Conservation (phyloP, 2,329 filamentous ascomycete species). For the Botrytis aclada region DNA sequence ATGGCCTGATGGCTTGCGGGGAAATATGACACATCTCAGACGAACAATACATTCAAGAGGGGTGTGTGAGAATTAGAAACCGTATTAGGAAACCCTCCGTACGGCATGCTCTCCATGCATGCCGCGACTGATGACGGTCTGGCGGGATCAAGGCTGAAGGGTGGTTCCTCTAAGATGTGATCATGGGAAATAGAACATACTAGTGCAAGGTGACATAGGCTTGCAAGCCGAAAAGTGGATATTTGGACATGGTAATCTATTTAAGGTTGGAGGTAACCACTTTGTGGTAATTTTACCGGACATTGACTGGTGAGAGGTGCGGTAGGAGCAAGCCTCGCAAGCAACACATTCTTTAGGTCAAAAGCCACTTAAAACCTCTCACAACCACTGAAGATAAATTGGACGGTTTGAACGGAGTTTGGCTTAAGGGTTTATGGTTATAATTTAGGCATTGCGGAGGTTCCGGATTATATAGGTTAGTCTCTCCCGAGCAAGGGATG, state of each 20-base stretch:
- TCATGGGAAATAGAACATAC: neutral
- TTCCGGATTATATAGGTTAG: neutral
- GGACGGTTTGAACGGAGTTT: neutral
- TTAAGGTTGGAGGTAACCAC: slow-evolving; percentile 2
- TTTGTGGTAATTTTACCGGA: neutral
- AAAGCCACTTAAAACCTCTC: neutral
- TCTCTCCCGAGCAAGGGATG: neutral
- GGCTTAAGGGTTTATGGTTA: neutral
- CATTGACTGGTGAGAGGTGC: neutral
- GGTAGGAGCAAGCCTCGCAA: neutral
- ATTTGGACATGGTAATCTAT: neutral
- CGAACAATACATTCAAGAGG: neutral
- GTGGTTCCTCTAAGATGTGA: neutral
- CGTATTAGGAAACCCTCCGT: neutral
- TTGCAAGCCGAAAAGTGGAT: slow-evolving; percentile 7
- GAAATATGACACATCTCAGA: neutral
- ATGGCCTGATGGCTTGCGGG: neutral
- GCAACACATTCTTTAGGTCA: neutral
- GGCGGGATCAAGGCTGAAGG: neutral
- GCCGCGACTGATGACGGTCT: neutral
- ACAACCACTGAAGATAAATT: neutral
- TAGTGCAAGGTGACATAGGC: neutral
- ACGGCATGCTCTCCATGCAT: neutral
- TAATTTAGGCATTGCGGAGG: neutral
- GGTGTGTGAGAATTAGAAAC: neutral